Conservation (phyloP, 306 rosid species). For the Myrica gale region DNA sequence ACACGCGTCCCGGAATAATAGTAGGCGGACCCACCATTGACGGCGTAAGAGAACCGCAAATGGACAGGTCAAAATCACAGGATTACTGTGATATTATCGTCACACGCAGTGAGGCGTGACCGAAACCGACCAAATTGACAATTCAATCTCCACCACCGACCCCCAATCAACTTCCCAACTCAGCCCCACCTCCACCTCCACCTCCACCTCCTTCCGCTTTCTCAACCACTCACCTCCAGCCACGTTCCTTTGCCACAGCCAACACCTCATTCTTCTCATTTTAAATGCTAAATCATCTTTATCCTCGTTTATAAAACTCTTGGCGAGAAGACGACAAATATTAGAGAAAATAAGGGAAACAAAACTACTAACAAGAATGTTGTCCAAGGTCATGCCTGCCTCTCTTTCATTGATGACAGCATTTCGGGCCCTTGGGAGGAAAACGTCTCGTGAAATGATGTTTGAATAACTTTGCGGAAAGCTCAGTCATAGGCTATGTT, state of each 20-base stretch:
- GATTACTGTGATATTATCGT: neutral
- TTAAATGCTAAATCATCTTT: neutral
- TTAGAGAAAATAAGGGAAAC: neutral
- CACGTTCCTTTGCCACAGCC: slow-evolving; percentile 17
- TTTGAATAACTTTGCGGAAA: too few relatives aligned
- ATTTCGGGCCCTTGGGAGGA: too few relatives aligned
- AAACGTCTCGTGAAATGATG: too few relatives aligned
- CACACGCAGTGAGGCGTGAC: neutral
- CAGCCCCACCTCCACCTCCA: slow-evolving; percentile 3
- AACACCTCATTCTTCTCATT: neutral
- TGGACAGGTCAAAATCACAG: slow-evolving; percentile 2
- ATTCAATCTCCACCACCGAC: slow-evolving; percentile 16
- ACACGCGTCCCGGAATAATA: neutral
- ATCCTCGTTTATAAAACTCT: neutral
- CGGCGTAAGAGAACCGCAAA: too few relatives aligned
- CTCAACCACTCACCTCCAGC: slow-evolving; percentile 28
- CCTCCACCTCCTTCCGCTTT: neutral
- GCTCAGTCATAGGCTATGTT: too few relatives aligned
- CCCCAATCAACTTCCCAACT: slow-evolving; percentile 15
- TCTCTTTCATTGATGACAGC: neutral
- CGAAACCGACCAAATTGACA: slow-evolving; percentile 24
- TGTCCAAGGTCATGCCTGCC: neutral
- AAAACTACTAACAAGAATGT: neutral
- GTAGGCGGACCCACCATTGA: neutral
- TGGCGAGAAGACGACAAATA: neutral